phyloP scores from a whole-genome alignment of 306 rosid genomes.

The Boehmeria nivea region DNA sequence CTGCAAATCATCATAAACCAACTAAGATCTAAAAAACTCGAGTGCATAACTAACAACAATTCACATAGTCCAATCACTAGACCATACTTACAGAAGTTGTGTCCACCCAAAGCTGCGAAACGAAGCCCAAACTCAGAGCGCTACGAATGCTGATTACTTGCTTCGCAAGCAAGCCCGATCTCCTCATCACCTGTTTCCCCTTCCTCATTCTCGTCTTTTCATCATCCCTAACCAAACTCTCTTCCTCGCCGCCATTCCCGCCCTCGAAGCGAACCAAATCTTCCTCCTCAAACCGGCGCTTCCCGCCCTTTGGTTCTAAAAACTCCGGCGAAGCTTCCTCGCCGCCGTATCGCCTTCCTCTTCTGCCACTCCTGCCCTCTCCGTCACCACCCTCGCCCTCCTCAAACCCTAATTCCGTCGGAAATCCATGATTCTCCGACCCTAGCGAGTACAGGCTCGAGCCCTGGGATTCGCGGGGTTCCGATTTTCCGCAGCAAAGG shows the following conservation, averaged over 20 bases:
- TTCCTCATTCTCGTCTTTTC: slow-evolving; percentile 41
- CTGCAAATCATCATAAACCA: no score
- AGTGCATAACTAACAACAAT: no score
- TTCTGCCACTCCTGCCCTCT: slow-evolving; percentile 8
- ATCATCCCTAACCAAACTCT: slow-evolving; percentile 25
- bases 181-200: slow-evolving; percentile 54
- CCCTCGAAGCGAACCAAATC: slow-evolving; percentile 32
- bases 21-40: not conserved
- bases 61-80: not conserved
- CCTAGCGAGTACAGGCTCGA: not conserved
- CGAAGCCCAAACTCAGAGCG: slow-evolving; percentile 82
- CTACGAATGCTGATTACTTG: slow-evolving; percentile 67
- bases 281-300: slow-evolving; percentile 19
- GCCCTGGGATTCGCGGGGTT: slow-evolving; percentile 1
- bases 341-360: slow-evolving; percentile 7
- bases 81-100: slow-evolving; percentile 60
- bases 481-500: not conserved
- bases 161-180: slow-evolving; percentile 82
- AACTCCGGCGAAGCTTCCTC: slow-evolving; percentile 18
- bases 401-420: slow-evolving; percentile 41
- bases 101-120: slow-evolving; percentile 96
- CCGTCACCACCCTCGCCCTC: no score
- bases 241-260: slow-evolving; percentile 31
- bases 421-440: slow-evolving; percentile 25
- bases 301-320: slow-evolving; percentile 25